Conservation (phyloP, 208 protist species). For the Crithidia mellificae region DNA sequence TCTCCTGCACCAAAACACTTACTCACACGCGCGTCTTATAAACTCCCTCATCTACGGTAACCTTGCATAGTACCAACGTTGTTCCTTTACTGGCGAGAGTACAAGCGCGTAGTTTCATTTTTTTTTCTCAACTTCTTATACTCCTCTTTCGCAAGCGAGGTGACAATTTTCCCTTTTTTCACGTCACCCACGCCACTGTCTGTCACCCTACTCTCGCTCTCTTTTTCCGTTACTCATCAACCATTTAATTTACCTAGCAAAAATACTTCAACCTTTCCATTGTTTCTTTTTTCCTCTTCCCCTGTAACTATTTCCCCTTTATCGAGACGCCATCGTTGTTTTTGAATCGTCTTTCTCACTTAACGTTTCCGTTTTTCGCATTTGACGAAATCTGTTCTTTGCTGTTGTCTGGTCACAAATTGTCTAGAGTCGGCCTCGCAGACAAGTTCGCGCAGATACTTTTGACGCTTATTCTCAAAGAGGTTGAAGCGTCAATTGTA, state of each 20-base stretch:
- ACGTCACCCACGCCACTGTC: no score
- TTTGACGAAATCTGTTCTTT: no score
- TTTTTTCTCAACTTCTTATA: not conserved
- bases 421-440: no score
- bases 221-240: not conserved
- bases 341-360: not conserved
- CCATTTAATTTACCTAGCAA: no score
- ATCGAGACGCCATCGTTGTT: slow-evolving; percentile 1
- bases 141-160: not conserved
- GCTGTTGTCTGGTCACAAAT: no score
- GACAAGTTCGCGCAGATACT: no score
- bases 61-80: not conserved
- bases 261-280: slow-evolving; percentile 1
- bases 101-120: not conserved
- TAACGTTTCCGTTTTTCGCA: not conserved
- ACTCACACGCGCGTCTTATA: no score
- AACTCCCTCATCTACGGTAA: no score
- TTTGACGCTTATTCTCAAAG: no score
- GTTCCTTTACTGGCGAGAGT: not conserved
- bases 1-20: no score
- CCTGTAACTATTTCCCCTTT: not conserved
- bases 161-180: not conserved
- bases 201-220: no score
- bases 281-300: slow-evolving; percentile 8
- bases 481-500: no score